A percentile compares a stretch with the other conserved stretches of the same genome.
phyloP scores from a whole-genome alignment of 345 rosid species.

The Camelina sativa region DNA sequence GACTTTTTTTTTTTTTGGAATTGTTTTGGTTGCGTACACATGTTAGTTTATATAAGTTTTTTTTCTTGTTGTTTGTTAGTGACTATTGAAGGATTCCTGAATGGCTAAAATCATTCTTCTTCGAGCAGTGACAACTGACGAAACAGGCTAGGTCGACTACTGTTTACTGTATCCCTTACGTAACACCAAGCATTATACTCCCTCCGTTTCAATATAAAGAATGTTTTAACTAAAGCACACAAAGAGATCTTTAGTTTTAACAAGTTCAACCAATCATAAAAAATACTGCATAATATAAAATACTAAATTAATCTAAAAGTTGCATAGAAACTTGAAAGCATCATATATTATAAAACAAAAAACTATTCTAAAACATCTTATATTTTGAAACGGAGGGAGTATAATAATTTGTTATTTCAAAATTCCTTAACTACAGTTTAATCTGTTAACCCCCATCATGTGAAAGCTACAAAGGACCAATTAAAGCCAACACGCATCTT shows the following conservation, averaged over 20 bases:
- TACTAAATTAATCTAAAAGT: too few relatives aligned
- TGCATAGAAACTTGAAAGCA: too few relatives aligned
- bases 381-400: too few relatives aligned
- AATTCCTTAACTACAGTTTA: constrained; percentile 23
- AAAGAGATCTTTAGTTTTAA: too few relatives aligned
- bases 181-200: constrained; percentile 15
- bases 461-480: constrained; percentile 38
- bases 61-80: not conserved
- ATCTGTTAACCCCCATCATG: constrained; percentile 28
- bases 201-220: too few relatives aligned
- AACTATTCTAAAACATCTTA: too few relatives aligned
- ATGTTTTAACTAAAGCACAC: too few relatives aligned
- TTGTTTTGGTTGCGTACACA: constrained; percentile 11
- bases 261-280: too few relatives aligned
- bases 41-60: not conserved
- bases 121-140: constrained; percentile 26
- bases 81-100: not conserved
- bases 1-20: not conserved
- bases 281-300: too few relatives aligned
- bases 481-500: constrained; percentile 40
- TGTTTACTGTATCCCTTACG: constrained; percentile 2
- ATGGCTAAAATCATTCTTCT: not conserved
- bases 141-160: constrained; percentile 12
- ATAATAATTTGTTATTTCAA: not conserved
- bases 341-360: too few relatives aligned